phyloP scores from a whole-genome alignment of 2,329 filamentous ascomycete genomes.

The Rhynchosporium agropyri region DNA sequence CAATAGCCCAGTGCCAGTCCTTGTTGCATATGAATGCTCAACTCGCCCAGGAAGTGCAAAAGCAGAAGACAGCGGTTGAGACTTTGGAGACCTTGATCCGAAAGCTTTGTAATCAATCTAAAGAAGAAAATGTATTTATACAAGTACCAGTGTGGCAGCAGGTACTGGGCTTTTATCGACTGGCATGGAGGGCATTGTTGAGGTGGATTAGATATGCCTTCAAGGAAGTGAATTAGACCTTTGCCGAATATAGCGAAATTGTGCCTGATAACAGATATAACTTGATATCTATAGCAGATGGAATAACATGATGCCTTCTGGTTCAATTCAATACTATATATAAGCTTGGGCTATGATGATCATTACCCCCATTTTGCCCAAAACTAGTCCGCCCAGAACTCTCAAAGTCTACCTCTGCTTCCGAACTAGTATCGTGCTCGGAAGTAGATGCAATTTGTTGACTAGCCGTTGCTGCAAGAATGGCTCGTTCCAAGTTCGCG shows the following conservation, averaged over 20 bases:
- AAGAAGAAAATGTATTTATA: background rate
- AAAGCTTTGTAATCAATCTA: background rate
- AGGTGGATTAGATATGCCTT: slow-evolving; percentile 1
- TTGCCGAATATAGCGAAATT: background rate
- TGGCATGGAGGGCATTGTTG: background rate
- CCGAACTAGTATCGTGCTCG: no score
- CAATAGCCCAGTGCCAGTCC: background rate
- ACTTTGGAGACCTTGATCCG: background rate
- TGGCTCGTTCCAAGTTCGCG: background rate
- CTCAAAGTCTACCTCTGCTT: no score
- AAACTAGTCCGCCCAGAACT: no score
- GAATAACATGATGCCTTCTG: no score
- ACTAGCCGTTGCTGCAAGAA: no score
- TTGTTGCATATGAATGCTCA: background rate
- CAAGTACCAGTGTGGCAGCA: background rate
- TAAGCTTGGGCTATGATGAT: no score
- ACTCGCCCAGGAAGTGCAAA: background rate
- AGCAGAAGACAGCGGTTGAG: background rate
- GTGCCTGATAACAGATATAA: background rate
- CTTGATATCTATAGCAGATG: background rate
- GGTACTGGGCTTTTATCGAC: background rate
- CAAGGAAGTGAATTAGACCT: background rate
- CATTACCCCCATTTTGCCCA: no score
- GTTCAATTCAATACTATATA: no score
- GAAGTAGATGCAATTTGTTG: no score